Evolutionary conservation across 768 basidiomycete species (phyloP).

Genomic region (Boletus subparvulus): DNA sequence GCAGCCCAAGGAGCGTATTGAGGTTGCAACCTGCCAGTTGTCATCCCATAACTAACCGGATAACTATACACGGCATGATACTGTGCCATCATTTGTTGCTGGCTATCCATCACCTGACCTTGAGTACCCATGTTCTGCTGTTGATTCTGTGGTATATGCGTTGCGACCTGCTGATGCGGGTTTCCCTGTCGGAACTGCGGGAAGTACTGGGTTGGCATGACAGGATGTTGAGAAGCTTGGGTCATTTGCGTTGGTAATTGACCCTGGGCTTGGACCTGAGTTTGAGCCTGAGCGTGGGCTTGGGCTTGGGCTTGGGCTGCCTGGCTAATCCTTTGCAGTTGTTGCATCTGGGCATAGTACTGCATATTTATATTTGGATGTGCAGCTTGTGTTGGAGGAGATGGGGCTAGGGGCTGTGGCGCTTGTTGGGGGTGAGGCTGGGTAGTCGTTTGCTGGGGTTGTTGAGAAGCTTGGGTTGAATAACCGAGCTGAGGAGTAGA

Average conservation of each 20-base stretch:
- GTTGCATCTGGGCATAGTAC: slow-evolving; percentile 20
- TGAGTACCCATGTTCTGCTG: slow-evolving; percentile 30
- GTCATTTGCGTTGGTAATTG: slow-evolving; percentile 25
- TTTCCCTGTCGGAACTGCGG: slow-evolving; percentile 35
- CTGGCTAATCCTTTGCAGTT: slow-evolving; percentile 20
- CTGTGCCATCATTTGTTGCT: slow-evolving; percentile 33
- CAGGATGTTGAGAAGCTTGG: slow-evolving; percentile 27
- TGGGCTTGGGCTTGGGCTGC: slow-evolving; percentile 26
- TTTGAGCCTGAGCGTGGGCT: slow-evolving; percentile 20
- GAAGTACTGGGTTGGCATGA: slow-evolving; percentile 32
- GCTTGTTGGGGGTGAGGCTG: slow-evolving; percentile 26
- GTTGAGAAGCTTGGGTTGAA: slow-evolving; percentile 17
- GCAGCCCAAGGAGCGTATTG: slow-evolving; percentile 29
- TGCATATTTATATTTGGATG: slow-evolving; percentile 17
- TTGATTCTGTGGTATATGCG: slow-evolving; percentile 27
- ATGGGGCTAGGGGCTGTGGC: slow-evolving; percentile 21
- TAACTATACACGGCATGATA: slow-evolving; percentile 27
- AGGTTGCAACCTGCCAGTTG: slow-evolving; percentile 15
- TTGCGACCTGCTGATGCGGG: slow-evolving; percentile 25
- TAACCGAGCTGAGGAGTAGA: slow-evolving; percentile 31
- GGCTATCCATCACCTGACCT: slow-evolving; percentile 24
- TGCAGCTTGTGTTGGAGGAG: slow-evolving; percentile 22
- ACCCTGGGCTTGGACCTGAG: slow-evolving; percentile 23
- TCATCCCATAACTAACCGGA: slow-evolving; percentile 22
- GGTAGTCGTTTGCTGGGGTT: slow-evolving; percentile 20